Evolutionary conservation across 1,284 basidiomycete genomes (phyloP).

Genomic region (Austroboletus niveus): DNA sequence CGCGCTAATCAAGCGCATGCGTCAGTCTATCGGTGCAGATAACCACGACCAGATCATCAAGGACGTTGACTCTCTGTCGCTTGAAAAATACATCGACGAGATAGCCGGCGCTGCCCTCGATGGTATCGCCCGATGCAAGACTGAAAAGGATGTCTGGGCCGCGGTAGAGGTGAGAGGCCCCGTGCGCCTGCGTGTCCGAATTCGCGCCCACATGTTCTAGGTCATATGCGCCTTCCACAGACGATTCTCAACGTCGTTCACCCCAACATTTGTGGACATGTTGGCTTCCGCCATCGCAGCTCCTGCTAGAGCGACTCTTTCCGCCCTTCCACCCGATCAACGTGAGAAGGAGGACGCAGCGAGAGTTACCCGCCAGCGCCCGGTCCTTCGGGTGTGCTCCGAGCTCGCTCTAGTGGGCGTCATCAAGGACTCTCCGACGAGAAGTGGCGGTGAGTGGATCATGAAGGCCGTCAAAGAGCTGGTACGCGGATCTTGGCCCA

Average conservation of each 20-base stretch:
- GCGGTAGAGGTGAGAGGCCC: conserved; percentile 77
- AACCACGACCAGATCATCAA: conserved; percentile 85
- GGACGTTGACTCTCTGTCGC: conserved; percentile 84
- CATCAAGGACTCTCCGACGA: conserved; percentile 61
- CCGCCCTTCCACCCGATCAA: conserved; percentile 71
- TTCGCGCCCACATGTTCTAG: conserved; percentile 40
- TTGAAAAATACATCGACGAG: conserved; percentile 97
- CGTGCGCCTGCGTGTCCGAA: background rate
- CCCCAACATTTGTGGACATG: conserved; percentile 65
- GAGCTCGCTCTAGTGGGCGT: conserved; percentile 89
- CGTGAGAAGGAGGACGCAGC: conserved; percentile 90
- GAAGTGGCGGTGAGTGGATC: conserved; percentile 83
- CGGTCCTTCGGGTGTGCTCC: conserved; percentile 81
- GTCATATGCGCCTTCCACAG: conserved; percentile 88
- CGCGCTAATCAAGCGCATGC: conserved; percentile 86
- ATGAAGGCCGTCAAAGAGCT: conserved; percentile 81
- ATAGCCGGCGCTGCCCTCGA: conserved; percentile 86
- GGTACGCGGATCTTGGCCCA: conserved; percentile 46
- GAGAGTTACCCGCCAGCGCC: conserved; percentile 80
- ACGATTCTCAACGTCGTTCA: conserved; percentile 81
- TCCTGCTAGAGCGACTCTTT: conserved; percentile 57
- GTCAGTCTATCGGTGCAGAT: conserved; percentile 75
- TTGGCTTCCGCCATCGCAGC: conserved; percentile 69
- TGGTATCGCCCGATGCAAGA: conserved; percentile 83
- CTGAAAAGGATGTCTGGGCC: conserved; percentile 86